Evolutionary conservation across 306 rosid species (phyloP), one percentile per base, ranked within the genome.

Genomic region (Vigna angularis): DNA sequence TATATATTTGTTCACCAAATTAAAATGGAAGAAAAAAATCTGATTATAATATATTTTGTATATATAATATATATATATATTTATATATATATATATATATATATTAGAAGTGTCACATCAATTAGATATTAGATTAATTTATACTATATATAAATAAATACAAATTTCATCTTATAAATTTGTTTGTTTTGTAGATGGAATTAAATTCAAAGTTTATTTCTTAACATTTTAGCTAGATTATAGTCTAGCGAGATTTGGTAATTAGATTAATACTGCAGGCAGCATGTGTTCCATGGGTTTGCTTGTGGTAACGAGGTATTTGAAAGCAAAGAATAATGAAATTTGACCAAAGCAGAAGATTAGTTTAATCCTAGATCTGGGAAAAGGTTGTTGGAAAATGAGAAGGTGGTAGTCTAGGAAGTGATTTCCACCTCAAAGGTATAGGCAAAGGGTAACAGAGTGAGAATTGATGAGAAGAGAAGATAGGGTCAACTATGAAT

Each of bases 401-500:
- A 71, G 18, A 20, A 20, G 22, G 22, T 20, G 22, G 22, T 20
- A 20, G 59, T 3, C 3, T 36, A 68, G 67, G 73, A 30, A 55
- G 70, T 55, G 70, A 72, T 38, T 77, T 72, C 3, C 57, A 2
- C 6, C 45, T 6, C 9, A 26, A 42, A 10, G 45, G 45, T 8
- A 6, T 20, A 53, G 59, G 6, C 44, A 61, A 30, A 32, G 66
- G 45, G 58, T 34, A 53, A 40, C 26, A 16, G 51, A 42, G 61
- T 42, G 56, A 62, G 4, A 34, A 63, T 40, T 63, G 20, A 78
- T 63, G 20, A 78, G 11, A 66, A 73, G 72, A 78, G 11, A 66
- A 73, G 76, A 78, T 17, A 73, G 63, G 74, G 83, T 78, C 76
- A 78, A 73, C 86, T 42, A 57, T 57, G 34, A 66, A 77, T 72